Conservation (phyloP, 2,329 filamentous ascomycete species). For the Aspergillus niger region DNA sequence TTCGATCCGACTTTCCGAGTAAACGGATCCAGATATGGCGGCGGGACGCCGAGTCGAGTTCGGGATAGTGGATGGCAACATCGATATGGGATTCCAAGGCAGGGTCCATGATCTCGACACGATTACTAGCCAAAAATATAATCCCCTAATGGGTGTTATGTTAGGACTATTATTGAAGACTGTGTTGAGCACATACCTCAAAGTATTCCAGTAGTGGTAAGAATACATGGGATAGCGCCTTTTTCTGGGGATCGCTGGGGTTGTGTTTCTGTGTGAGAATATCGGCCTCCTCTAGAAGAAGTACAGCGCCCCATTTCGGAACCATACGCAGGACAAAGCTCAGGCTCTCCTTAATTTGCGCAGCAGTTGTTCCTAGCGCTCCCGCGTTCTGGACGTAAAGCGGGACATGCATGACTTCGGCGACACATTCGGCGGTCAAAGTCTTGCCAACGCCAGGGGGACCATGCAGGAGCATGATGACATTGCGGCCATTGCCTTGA, state of each 20-base stretch:
- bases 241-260: slow-evolving; percentile 44
- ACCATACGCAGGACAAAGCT: slow-evolving; percentile 50
- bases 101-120: slow-evolving; percentile 45
- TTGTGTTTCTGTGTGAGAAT: slow-evolving; percentile 38
- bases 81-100: slow-evolving; percentile 51
- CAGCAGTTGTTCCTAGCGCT: slow-evolving; percentile 50
- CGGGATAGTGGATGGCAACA: slow-evolving; percentile 39
- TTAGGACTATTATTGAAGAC: neutral
- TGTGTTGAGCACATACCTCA: slow-evolving; percentile 18
- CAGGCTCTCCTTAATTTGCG: slow-evolving; percentile 47
- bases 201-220: slow-evolving; percentile 32
- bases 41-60: slow-evolving; percentile 39
- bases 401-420: slow-evolving; percentile 54
- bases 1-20: slow-evolving; percentile 29
- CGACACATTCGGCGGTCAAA: slow-evolving; percentile 33
- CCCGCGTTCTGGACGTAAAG: slow-evolving; percentile 52
- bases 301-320: slow-evolving; percentile 53
- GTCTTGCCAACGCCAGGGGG: neutral
- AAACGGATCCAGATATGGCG: slow-evolving; percentile 50
- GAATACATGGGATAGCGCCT: slow-evolving; percentile 47
- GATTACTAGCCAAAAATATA: slow-evolving; percentile 50
- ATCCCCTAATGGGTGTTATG: slow-evolving; percentile 38
- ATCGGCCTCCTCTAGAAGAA: slow-evolving; percentile 53
- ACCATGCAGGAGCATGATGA: neutral
- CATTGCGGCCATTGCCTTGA: neutral